Evolutionary conservation across 768 basidiomycete genomes (phyloP), one percentile per base, ranked within the genome.

Genomic region (Boletus subcaerulescens): DNA sequence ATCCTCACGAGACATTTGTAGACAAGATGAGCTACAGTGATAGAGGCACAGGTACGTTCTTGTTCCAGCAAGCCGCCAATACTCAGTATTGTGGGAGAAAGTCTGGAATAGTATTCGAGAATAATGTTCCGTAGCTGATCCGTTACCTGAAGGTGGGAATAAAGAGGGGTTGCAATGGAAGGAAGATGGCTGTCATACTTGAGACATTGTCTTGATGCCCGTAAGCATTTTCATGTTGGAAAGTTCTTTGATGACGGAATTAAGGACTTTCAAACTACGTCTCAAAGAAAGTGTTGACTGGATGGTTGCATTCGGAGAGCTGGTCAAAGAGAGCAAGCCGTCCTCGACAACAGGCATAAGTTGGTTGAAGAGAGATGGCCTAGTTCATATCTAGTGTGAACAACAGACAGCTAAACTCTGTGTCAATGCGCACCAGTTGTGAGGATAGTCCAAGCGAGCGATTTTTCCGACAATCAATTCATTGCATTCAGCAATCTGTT

Each of bases 1-100:
- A 90, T 78, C 62, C 86, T 91, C 13, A 78, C 72, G 42, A 94
- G 73, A 60, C 82, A 84, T 68, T 95, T 93, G 76, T 86, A 91
- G 4, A 84, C 71, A 17, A 93, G 70, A 65, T 93, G 86, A 3
- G 82, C 81, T 15, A 90, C 59, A 60, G 72, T 74, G 38, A 90
- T 65, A 48, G 77, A 79, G 53, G 82, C 65, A 36, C 72, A 59
- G 50, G 77, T 73, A 63, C 73, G 65, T 64, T 74, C 65, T 58
- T 67, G 59, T 61, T 58, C 53, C 61, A 82, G 59, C 64, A 73
- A 67, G 26, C 67, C 56, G 13, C 60, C 61, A 26, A 83, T 57
- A 3, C 48, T 55, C 15, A 73, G 60, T 14, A 74, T 60, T 14
- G 76, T 62, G 13, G 69, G 72, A 2, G 74, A 60, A 3, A 84